Base-by-base conservation (phyloP, 768 basidiomycete genomes). In the Chlorophyllum brunneum region DNA sequence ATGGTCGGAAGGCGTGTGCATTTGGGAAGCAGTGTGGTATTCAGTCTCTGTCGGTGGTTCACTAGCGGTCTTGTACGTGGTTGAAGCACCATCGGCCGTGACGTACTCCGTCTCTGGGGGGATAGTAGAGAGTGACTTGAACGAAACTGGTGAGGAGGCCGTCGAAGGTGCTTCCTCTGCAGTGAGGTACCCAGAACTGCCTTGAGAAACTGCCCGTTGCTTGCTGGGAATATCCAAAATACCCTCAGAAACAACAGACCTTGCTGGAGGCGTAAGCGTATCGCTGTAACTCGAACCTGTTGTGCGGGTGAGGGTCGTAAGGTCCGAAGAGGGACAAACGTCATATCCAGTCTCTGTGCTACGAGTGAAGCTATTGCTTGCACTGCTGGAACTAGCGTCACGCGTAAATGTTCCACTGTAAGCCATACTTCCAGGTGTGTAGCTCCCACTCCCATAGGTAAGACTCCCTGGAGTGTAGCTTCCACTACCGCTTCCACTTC, bases 321-420 rank as follows among this genome's bases (percentile, higher is more conserved):
- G 60, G 56, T 80, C 79, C 5, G 79, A 80, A 7, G 79, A 79
- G 1, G 65, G 67, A 56, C 79, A 81, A 13, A 81, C 63, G 56
- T 81, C 77, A 57, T 79, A 80, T 11, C 78, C 78, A 18, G 75
- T 78, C 59, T 79, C 75, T 57, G 71, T 72, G 13, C 73, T 74
- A 15, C 67, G 70, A 13, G 69, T 74, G 15, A 68, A 59, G 20
- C 50, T 58, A 29, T 55, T 58, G 33, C 56, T 54, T 15, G 56
- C 59, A 33, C 58, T 60, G 43, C 61, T 59, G 7, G 57, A 48
- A 27, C 30, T 44, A 40, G 30, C 52, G 16, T 27, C 51, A 16
- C 42, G 41, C 10, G 48, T 37, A 33, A 37, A 46, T 7, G 51
- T 34, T n/a, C 27, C 43, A 26, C 24, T 49, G 26, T 53, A 54